Base-by-base conservation (phyloP, 2,329 filamentous ascomycete species). In the Ceratocystis albifundus region DNA sequence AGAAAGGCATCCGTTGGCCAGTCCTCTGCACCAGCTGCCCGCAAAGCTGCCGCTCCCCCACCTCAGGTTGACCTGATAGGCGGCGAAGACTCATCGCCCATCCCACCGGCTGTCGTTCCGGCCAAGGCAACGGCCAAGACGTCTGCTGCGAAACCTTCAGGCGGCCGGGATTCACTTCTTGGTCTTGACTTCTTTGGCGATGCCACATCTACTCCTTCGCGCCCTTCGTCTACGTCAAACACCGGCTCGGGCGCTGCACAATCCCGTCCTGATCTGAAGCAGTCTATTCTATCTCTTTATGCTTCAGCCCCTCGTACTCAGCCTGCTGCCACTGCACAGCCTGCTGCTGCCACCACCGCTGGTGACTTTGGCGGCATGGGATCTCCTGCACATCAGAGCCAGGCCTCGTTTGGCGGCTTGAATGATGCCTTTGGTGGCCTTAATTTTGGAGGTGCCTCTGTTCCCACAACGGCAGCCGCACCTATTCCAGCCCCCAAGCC, bases 251-350 rank as follows among this genome's bases (percentile, higher is more conserved):
- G 81, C 2, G 79, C 79, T 20, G 81, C 82, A 12, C 86, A 89
- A 71, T 95, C 91, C 59, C 83, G 94, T 69, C 92, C 93, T 2
- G 94, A 99, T 74, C 79, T 99, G 68, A 99, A 99, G 77, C 93
- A 96, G 76, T 97, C 93, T 1, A 99, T 99, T 68, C 78, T 99
- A 62, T 99, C 94, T 6, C 82, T 99, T 17, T 99, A 99, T 74
- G 90, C 92, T 10, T 88, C 90, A 6, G 84, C 85, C 4, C 88
- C 91, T 1, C 88, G 90, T 73, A 85, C 89, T n/a, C 80, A 84
- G 30, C 75, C 77, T 55, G 71, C 72, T 53, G 77, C 80, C 36
- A 2, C 46, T 41, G 4, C 46, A 30, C 86, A 88, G 73, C 65
- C 78, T 79, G 45, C 80, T 82, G 10, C 81, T 81, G 48, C 80